phyloP scores from a whole-genome alignment of 345 rosid genomes.

The Citrus australasica region DNA sequence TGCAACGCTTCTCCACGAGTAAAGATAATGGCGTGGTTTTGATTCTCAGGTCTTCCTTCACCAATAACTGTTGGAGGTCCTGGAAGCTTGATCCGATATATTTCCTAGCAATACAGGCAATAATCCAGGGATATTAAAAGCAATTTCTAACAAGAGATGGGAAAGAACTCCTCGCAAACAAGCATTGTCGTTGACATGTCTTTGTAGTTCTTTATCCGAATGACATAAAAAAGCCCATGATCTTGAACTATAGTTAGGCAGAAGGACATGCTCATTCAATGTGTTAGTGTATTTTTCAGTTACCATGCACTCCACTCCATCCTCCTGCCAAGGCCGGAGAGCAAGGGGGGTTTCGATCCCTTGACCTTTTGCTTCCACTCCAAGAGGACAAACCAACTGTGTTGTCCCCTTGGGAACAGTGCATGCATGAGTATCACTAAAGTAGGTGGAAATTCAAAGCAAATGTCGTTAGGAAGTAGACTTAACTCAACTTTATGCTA shows the following conservation, averaged over 20 bases:
- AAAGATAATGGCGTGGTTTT: slow-evolving; percentile 96
- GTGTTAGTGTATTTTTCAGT: not conserved
- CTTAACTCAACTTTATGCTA: not conserved
- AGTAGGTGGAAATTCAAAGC: not conserved
- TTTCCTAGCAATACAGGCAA: slow-evolving; percentile 53
- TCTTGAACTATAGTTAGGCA: not conserved
- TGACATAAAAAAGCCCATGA: not conserved
- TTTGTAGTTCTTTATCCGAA: not conserved
- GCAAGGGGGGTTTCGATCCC: not conserved
- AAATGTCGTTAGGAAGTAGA: not conserved
- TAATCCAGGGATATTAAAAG: not conserved
- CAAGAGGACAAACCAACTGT: not conserved
- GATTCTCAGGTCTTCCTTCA: slow-evolving; percentile 98
- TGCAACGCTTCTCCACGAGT: slow-evolving; percentile 99
- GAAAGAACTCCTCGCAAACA: not conserved
- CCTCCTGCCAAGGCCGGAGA: not conserved
- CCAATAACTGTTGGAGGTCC: slow-evolving; percentile 91
- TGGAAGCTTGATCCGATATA: slow-evolving; percentile 93
- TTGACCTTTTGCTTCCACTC: no score
- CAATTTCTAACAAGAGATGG: not conserved
- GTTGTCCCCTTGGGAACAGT: not conserved
- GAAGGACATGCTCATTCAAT: not conserved
- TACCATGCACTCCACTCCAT: not conserved
- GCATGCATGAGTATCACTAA: not conserved
- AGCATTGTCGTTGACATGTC: not conserved